These are phyloP conservation scores for Venturiaceae sp. DNA, from an alignment of 2,329 filamentous ascomycete species.

Conservation along the genomic window DNA sequence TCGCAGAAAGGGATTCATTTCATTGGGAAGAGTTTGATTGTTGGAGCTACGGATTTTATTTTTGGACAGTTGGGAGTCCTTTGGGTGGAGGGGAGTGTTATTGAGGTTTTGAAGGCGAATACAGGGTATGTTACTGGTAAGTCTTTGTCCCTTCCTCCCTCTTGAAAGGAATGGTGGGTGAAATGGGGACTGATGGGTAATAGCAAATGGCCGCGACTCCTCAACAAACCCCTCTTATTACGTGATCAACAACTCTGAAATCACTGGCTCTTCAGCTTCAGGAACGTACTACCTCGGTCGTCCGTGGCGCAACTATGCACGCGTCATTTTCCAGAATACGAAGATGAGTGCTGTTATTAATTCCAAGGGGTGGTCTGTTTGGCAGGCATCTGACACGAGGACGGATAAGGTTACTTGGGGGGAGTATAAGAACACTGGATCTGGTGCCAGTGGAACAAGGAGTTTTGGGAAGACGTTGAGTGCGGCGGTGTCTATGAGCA, in stretches of 20 bases:
- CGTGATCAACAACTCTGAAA: constrained; percentile 44
- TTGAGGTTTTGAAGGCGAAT: constrained; percentile 33
- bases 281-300: constrained; percentile 42
- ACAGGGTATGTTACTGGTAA: constrained; percentile 38
- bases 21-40: constrained; percentile 47
- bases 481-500: constrained; percentile 29
- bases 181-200: no score
- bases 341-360: constrained; percentile 48
- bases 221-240: constrained; percentile 36
- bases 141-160: not conserved
- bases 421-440: constrained; percentile 51
- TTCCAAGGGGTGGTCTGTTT: constrained; percentile 46
- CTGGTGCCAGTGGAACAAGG: constrained; percentile 43
- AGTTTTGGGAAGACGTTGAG: constrained; percentile 37
- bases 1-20: constrained; percentile 36
- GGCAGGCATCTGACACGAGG: constrained; percentile 39
- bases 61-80: constrained; percentile 43
- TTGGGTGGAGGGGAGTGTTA: constrained; percentile 43
- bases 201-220: constrained; percentile 25
- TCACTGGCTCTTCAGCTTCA: constrained; percentile 29
- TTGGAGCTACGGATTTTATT: constrained; percentile 50
- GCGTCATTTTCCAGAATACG: constrained; percentile 44
- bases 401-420: constrained; percentile 45
- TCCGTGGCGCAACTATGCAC: constrained; percentile 41
- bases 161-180: not conserved